Base-by-base conservation (phyloP, 1,284 basidiomycete species). In the Melanopsichium pennsylvanicum region DNA sequence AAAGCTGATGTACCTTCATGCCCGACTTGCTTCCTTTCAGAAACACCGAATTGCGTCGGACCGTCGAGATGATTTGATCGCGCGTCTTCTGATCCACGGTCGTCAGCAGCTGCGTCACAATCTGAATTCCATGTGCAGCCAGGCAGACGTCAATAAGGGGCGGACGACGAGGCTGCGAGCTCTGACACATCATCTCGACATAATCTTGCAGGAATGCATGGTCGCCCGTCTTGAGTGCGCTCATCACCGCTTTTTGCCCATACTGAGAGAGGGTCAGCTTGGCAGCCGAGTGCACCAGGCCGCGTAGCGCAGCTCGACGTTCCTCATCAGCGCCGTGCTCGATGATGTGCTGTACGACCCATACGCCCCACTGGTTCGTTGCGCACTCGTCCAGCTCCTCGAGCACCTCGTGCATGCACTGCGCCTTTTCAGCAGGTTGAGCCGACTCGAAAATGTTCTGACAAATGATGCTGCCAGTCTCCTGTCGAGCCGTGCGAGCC, bases 51-150 rank as follows among this genome's bases (percentile, higher is more conserved):
- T 80, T 76, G 52, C 68, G 67, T 29, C 75, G 71, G 26, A 81
- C 78, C 8, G 71, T 64, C 35, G 66, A 55, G 41, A 81, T 75
- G 63, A 80, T 70, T 4, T 58, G 50, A 6, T 71, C 70, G 25
- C 79, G 72, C 26, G 66, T 61, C 26, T 63, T 56, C 19, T 50
- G 54, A 10, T 49, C 34, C 35, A 74, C 67, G 35, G 73, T 62
- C n/a, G 78, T 81, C 36, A 81, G 60, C n/a, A 81, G 76, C 67
- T 74, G 72, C n/a, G 77, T 76, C 11, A 81, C 61, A 37, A 81
- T 76, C 45, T 79, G 78, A 13, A 79, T 58, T 3, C 79, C 79
- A 21, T 81, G 76, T 23, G 75, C 54, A 2, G 70, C 57, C 4
- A 70, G 55, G 19, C 71, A 75, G n/a, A 81, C 52, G 33, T 81